phyloP scores from a whole-genome alignment of 2,329 filamentous ascomycete species.

The Aspergillus sp. region DNA sequence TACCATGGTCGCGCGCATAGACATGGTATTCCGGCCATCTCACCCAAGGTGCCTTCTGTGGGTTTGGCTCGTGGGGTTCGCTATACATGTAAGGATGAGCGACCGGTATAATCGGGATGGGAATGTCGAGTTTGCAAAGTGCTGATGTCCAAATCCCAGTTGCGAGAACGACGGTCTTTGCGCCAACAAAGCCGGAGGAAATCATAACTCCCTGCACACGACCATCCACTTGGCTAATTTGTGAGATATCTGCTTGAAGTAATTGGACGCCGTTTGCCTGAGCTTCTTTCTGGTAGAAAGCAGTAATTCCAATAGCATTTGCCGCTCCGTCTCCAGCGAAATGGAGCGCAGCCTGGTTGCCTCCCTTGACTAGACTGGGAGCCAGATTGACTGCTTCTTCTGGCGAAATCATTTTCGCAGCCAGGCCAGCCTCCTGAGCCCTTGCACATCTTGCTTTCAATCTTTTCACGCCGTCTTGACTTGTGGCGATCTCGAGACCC shows the following conservation, averaged over 20 bases:
- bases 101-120: conserved; percentile 34
- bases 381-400: conserved; percentile 23
- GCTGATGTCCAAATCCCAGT: conserved; percentile 32
- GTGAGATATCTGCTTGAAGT: conserved; percentile 21
- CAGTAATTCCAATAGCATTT: conserved; percentile 22
- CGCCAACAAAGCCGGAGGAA: conserved; percentile 12
- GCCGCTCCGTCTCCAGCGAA: conserved; percentile 31
- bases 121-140: conserved; percentile 22
- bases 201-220: conserved; percentile 20
- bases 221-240: conserved; percentile 16
- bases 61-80: conserved; percentile 12
- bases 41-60: conserved; percentile 30
- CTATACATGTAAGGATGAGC: conserved; percentile 39
- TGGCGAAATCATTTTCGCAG: conserved; percentile 24
- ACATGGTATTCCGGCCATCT: conserved; percentile 37
- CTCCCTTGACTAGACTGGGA: conserved; percentile 28
- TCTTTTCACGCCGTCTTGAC: conserved; percentile 16
- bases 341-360: conserved; percentile 18
- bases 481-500: conserved; percentile 27
- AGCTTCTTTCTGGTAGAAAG: conserved; percentile 25
- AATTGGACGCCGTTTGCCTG: conserved; percentile 20
- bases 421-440: conserved; percentile 23
- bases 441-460: conserved; percentile 18
- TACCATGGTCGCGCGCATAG: conserved; percentile 36
- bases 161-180: conserved; percentile 23